A percentile compares a stretch with the other conserved stretches of the same genome.
These are phyloP conservation scores for Xylariomycetidae sp. DNA, from an alignment of 2,329 filamentous ascomycete species.

Conservation along the genomic window DNA sequence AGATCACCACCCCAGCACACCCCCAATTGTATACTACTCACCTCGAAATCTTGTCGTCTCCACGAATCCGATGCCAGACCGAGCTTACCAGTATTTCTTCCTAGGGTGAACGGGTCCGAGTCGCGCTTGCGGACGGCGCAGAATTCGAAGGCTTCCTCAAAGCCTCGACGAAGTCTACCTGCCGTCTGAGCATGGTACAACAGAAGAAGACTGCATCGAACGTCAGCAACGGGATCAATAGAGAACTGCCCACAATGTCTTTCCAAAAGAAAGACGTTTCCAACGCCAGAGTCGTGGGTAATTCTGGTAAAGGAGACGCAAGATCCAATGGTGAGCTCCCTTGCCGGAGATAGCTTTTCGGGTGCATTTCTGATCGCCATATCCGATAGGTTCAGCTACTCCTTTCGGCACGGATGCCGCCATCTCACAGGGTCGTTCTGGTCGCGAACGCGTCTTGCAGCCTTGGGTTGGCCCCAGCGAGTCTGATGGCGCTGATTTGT, in stretches of 20 bases:
- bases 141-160: conserved; percentile 16
- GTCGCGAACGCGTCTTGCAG: conserved; percentile 70
- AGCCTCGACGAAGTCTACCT: conserved; percentile 12
- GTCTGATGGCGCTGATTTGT: conserved; percentile 58
- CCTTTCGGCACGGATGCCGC: conserved; percentile 82
- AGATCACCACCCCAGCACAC: conserved; percentile 4
- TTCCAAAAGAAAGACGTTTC: conserved; percentile 25
- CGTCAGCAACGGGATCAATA: conserved; percentile 24
- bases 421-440: conserved; percentile 68
- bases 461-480: conserved; percentile 67
- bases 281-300: conserved; percentile 19
- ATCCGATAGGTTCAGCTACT: conserved; percentile 51
- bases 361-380: conserved; percentile 8
- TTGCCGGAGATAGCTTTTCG: conserved; percentile 1
- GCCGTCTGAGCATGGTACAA: conserved; percentile 28
- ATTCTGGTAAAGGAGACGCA: conserved; percentile 28
- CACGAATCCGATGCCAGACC: conserved; percentile 3
- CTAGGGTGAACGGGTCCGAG: conserved; percentile 20
- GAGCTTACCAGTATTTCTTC: conserved; percentile 13
- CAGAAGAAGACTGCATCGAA: conserved; percentile 25
- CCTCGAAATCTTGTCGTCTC: no score
- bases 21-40: conserved; percentile 23
- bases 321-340: conserved; percentile 34
- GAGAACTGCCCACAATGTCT: conserved; percentile 23
- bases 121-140: conserved; percentile 16